A percentile compares a stretch with the other conserved stretches of the same genome.
phyloP scores from a whole-genome alignment of 208 protist genomes.

The Crithidia sp. region DNA sequence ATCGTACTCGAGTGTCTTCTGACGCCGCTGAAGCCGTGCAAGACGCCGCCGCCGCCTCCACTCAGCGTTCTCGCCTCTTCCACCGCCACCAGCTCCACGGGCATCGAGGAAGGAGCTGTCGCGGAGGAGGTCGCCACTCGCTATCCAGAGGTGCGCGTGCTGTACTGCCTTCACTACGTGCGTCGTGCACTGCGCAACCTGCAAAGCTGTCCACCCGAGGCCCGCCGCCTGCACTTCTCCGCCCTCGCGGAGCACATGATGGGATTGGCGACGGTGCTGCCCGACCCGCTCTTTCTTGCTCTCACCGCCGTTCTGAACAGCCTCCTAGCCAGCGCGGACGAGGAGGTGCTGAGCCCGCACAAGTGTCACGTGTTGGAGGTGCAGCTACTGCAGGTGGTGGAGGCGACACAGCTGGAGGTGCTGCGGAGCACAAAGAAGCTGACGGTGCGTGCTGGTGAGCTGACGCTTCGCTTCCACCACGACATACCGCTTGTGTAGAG shows the following conservation, averaged over 20 bases:
- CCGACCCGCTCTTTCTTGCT: slow-evolving; percentile 70
- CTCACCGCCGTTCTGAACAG: slow-evolving; percentile 41
- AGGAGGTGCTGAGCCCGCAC: slow-evolving; percentile 6
- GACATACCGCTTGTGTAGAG: slow-evolving; percentile 40
- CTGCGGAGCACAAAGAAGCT: slow-evolving; percentile 48
- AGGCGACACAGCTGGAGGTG: slow-evolving; percentile 51
- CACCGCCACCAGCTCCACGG: background rate
- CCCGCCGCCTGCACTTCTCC: slow-evolving; percentile 25
- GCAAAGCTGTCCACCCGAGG: slow-evolving; percentile 43
- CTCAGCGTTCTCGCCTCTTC: too few species aligned
- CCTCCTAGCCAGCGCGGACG: slow-evolving; percentile 5
- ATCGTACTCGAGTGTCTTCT: slow-evolving; percentile 33
- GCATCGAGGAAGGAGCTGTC: background rate
- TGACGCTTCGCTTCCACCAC: slow-evolving; percentile 56
- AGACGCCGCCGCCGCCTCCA: background rate
- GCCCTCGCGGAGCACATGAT: slow-evolving; percentile 32
- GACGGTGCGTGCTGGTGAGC: slow-evolving; percentile 30
- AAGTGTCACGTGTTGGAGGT: slow-evolving; percentile 37
- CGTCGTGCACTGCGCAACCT: slow-evolving; percentile 55
- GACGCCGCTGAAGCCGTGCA: background rate
- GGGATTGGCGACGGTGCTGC: slow-evolving; percentile 43
- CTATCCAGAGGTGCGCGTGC: slow-evolving; percentile 68
- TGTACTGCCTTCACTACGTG: slow-evolving; percentile 52
- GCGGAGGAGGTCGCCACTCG: background rate
- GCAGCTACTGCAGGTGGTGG: slow-evolving; percentile 50